Evolutionary conservation across 768 basidiomycete genomes (phyloP).

Genomic region (Hericium alpestre): DNA sequence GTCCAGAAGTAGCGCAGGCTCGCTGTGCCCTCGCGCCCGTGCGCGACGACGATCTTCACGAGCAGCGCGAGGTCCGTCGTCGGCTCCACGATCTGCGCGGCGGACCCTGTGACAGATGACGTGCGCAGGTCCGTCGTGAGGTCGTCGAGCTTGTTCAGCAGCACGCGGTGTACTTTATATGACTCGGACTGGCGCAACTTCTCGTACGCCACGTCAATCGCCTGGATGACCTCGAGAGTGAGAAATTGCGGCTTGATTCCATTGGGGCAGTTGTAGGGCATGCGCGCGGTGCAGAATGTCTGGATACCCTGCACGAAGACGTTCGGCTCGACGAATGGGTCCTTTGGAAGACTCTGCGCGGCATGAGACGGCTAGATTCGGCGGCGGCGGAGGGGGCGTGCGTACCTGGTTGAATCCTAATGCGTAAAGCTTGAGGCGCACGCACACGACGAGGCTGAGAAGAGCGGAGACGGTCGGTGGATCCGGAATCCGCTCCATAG

Average conservation of each 20-base stretch:
- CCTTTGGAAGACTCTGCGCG: slow-evolving; percentile 40
- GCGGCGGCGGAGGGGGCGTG: neutral
- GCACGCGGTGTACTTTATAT: slow-evolving; percentile 51
- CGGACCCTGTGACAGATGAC: slow-evolving; percentile 1
- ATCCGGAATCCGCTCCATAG: slow-evolving; percentile 64
- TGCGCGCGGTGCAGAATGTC: slow-evolving; percentile 17
- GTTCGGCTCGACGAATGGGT: slow-evolving; percentile 67
- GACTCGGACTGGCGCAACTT: slow-evolving; percentile 35
- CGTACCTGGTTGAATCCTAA: slow-evolving; percentile 36
- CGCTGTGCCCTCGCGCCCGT: slow-evolving; percentile 23
- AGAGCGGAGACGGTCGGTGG: slow-evolving; percentile 62
- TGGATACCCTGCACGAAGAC: slow-evolving; percentile 42
- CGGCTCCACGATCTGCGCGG: slow-evolving; percentile 17
- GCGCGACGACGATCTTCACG: slow-evolving; percentile 31
- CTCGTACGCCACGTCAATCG: slow-evolving; percentile 39
- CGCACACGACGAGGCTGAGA: slow-evolving; percentile 54
- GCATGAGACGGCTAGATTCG: slow-evolving; percentile 14
- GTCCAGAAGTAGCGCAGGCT: slow-evolving; percentile 25
- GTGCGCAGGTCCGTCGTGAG: slow-evolving; percentile 29
- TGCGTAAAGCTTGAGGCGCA: slow-evolving; percentile 59
- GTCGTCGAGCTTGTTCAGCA: slow-evolving; percentile 52
- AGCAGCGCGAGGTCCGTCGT: slow-evolving; percentile 45
- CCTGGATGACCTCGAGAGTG: slow-evolving; percentile 37
- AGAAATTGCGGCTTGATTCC: slow-evolving; percentile 16
- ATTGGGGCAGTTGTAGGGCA: neutral